Evolutionary conservation across 2,329 filamentous ascomycete species (phyloP).

Genomic region (Colletotrichum liriopes): DNA sequence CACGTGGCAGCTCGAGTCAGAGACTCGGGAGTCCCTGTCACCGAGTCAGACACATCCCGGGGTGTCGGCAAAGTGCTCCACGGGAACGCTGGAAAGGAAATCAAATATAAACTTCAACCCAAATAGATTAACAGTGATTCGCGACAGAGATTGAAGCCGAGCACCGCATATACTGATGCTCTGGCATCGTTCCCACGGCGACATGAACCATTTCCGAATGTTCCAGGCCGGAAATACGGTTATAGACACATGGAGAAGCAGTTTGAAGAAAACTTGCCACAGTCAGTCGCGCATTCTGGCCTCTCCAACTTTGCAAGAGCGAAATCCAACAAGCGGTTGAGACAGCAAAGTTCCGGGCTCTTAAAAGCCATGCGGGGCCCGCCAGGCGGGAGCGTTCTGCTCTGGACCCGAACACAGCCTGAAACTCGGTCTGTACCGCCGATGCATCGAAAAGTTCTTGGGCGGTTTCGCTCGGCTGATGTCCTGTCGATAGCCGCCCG

Average conservation of each 20-base stretch:
- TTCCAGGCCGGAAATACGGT: too few relatives aligned
- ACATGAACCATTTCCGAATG: too few relatives aligned
- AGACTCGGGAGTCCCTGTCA: background rate
- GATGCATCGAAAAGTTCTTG: too few relatives aligned
- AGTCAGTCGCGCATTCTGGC: too few relatives aligned
- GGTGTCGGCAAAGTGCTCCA: background rate
- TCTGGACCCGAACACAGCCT: background rate
- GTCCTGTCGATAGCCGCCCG: too few relatives aligned
- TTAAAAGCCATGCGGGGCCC: background rate
- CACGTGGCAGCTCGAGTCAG: conserved; percentile 1
- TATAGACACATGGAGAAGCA: background rate
- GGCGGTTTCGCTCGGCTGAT: too few relatives aligned
- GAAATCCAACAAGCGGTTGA: background rate
- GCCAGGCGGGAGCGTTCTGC: background rate
- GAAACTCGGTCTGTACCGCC: too few relatives aligned
- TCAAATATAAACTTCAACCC: background rate
- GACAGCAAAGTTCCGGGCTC: background rate
- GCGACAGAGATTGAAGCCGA: too few relatives aligned
- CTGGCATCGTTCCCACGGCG: background rate
- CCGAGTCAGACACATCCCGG: background rate
- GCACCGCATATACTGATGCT: background rate
- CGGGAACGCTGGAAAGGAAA: background rate
- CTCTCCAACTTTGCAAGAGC: too few relatives aligned
- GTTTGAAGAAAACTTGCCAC: background rate
- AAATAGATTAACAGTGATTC: background rate